A percentile compares a stretch with the other conserved stretches of the same genome.
Evolutionary conservation across 192 early-diverging fungal genomes (phyloP).

Genomic region (Glomus cerebriforme): DNA sequence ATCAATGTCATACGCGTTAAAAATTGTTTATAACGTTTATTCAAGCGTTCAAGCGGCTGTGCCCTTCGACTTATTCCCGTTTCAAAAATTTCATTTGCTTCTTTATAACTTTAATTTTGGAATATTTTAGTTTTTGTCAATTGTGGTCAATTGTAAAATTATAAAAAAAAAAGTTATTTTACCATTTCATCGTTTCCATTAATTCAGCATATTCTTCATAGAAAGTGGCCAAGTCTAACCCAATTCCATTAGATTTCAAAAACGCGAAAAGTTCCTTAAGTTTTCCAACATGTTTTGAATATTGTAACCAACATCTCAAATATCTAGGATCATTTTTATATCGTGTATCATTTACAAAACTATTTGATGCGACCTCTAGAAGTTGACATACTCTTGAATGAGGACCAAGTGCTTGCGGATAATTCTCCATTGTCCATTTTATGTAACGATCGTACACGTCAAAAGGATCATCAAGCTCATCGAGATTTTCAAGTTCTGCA

Average conservation of each 20-base stretch:
- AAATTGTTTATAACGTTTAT: constrained; percentile 61
- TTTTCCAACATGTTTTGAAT: constrained; percentile 56
- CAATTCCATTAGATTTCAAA: constrained; percentile 72
- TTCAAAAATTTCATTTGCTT: constrained; percentile 64
- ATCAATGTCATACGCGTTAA: constrained; percentile 45
- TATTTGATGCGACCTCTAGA: constrained; percentile 49
- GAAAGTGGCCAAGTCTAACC: constrained; percentile 58
- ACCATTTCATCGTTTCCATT: constrained; percentile 51
- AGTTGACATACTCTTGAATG: constrained; percentile 52
- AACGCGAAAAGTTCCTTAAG: constrained; percentile 77
- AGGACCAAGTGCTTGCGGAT: constrained; percentile 58
- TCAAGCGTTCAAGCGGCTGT: constrained; percentile 66
- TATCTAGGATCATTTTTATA: constrained; percentile 66
- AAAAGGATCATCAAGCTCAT: constrained; percentile 56
- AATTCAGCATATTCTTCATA: constrained; percentile 78
- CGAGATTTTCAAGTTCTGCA: constrained; percentile 37
- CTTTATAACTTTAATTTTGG: constrained; percentile 44
- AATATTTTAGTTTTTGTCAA: neutral
- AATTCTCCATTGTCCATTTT: constrained; percentile 62
- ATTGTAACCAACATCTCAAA: constrained; percentile 42
- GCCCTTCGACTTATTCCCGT: constrained; percentile 72
- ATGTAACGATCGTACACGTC: constrained; percentile 63
- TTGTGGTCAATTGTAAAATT: neutral
- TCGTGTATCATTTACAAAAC: constrained; percentile 53
- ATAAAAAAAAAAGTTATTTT: neutral